Conservation (phyloP, 371 early-diverging fungal species). For the Saksenaea oblongispora region DNA sequence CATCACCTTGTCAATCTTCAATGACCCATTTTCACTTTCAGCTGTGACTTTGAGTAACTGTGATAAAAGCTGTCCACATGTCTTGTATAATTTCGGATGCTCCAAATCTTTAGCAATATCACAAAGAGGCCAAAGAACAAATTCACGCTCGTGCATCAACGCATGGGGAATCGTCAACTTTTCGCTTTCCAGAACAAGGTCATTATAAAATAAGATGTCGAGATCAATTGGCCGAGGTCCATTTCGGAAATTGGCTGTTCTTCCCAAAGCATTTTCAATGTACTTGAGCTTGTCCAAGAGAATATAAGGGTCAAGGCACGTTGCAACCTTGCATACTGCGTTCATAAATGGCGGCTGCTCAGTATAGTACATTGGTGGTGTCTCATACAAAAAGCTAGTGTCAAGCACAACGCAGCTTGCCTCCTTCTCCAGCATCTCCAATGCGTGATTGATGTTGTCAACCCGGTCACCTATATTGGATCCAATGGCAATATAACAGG, state of each 20-base stretch:
- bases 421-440: conserved; percentile 60
- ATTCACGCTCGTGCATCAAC: conserved; percentile 87
- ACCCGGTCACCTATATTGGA: conserved; percentile 89
- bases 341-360: conserved; percentile 95
- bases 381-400: conserved; percentile 96
- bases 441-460: conserved; percentile 75
- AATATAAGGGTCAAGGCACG: conserved; percentile 72
- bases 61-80: conserved; percentile 75
- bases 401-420: conserved; percentile 70
- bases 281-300: conserved; percentile 82
- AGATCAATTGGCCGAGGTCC: conserved; percentile 95
- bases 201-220: conserved; percentile 92
- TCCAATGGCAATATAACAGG: conserved; percentile 85
- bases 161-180: conserved; percentile 88
- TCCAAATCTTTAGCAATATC: conserved; percentile 91
- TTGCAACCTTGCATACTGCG: conserved; percentile 82
- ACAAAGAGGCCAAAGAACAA: conserved; percentile 92
- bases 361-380: conserved; percentile 92
- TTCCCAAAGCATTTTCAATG: conserved; percentile 82
- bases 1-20: conserved; percentile 68
- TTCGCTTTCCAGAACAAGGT: conserved; percentile 69
- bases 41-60: conserved; percentile 67
- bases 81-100: conserved; percentile 86
- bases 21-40: conserved; percentile 37
- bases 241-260: conserved; percentile 71